These are phyloP conservation scores for Saccharomyces uvarum DNA, from an alignment of 1,139 yeast genomes.

Conservation along the genomic window DNA sequence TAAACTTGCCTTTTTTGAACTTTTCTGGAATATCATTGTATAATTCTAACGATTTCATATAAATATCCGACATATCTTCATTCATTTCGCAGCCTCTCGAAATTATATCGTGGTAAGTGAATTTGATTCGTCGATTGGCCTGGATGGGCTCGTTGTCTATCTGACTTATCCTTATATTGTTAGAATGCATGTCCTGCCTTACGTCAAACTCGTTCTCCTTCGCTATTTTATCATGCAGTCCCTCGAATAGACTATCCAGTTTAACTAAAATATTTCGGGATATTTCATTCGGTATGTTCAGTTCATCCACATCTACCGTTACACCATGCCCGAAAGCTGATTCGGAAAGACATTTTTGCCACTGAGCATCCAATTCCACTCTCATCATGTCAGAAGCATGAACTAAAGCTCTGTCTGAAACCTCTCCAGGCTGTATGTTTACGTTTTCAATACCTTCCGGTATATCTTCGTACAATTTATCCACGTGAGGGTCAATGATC, in stretches of 20 bases:
- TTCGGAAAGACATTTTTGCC: conserved; percentile 22
- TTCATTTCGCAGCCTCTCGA: conserved; percentile 28
- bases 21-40: conserved; percentile 26
- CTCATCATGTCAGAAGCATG: conserved; percentile 24
- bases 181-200: conserved; percentile 15
- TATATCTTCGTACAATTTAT: conserved; percentile 24
- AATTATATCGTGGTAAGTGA: conserved; percentile 27
- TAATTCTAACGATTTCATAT: conserved; percentile 27
- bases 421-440: conserved; percentile 16
- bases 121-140: conserved; percentile 14
- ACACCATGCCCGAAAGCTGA: conserved; percentile 13
- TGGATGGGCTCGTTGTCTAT: conserved; percentile 11
- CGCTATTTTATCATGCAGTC: conserved; percentile 24
- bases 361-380: conserved; percentile 24
- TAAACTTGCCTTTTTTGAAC: conserved; percentile 18
- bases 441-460: neutral
- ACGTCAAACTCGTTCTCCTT: conserved; percentile 15
- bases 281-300: conserved; percentile 18
- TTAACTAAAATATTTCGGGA: conserved; percentile 17
- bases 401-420: conserved; percentile 19
- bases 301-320: conserved; percentile 23
- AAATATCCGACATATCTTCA: conserved; percentile 26
- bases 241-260: conserved; percentile 25
- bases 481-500: conserved; percentile 25
- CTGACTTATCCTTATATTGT: conserved; percentile 11